Conservation (phyloP, 257 asterid species). For the Catharanthus roseus region DNA sequence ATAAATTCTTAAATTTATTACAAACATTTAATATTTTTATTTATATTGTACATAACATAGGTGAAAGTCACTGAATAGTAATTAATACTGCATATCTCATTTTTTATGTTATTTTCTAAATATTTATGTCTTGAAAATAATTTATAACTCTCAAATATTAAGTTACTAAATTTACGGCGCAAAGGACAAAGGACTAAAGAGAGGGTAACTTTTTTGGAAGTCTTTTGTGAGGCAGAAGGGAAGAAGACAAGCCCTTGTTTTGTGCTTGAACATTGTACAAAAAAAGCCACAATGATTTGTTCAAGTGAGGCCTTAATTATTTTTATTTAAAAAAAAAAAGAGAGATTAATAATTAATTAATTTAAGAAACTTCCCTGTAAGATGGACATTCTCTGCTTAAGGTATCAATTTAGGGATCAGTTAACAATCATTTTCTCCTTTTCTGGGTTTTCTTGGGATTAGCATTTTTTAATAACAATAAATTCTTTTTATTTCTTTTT, state of each 20-base stretch:
- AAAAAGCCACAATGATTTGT: constrained; percentile 19
- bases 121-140: no score
- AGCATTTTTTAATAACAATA: constrained; percentile 33
- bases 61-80: no score
- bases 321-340: neutral
- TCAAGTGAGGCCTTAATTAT: constrained; percentile 6
- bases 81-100: no score
- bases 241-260: neutral
- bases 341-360: constrained; percentile 6
- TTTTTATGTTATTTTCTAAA: no score
- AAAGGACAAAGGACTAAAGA: no score
- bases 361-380: constrained; percentile 27
- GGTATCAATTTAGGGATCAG: constrained; percentile 86
- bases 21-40: no score
- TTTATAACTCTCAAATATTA: no score
- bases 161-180: no score
- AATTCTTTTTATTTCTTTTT: no score
- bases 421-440: constrained; percentile 48
- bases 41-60: no score
- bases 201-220: neutral
- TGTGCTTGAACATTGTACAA: neutral
- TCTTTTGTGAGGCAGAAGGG: neutral
- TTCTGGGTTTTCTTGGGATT: constrained; percentile 30
- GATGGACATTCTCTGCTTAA: constrained; percentile 51
- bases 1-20: no score